Base-by-base conservation (phyloP, 1,139 yeast genomes). In the Wickerhamiella infanticola region DNA sequence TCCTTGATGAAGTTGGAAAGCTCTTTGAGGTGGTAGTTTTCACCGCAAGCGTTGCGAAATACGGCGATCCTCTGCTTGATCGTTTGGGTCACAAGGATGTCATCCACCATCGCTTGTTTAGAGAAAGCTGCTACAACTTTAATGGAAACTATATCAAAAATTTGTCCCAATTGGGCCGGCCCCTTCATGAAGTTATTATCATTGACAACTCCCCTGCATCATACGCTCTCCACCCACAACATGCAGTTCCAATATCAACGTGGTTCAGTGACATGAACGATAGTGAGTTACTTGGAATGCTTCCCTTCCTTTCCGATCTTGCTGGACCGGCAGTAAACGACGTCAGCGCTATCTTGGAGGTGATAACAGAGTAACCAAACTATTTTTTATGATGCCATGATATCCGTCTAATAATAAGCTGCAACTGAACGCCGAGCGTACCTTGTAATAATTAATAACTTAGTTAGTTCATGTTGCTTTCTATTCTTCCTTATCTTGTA, bases 251-350 rank as follows among this genome's bases (percentile, higher is more conserved):
- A n/a, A 84, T 90, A 35, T 84, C 95, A 52, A 79, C 93, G 62
- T 90, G 99, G 99, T 90, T 93, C 69, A 84, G 95, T 55, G 99
- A 90, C 66, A 79, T 93, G 39, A 98, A 90, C 62, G 99, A 90
- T 63, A 88, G 88, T 60, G 99, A 90, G 69, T 71, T 90, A 56
- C 65, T 84, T 52, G 98, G 90, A 65, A 76, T 90, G 64, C 68
- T 93, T 50, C 98, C 98, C 13, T 79, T 93, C 54, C 71, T 90
- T 57, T 84, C 85, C 62, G 98, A 90, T 62, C 67, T 90, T 51
- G 75, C 95, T 6, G 63, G 70, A 53, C 58, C 67, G 18, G 57
- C 58, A 4, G 95, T 86, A 43, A 81, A 79, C 54, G 95, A 88
- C 63, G 93, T 88, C 42, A 78, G 86, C 38, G 65, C 79, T 53